Base-by-base conservation (phyloP, 257 asterid species). In the Jasminum sambac region DNA sequence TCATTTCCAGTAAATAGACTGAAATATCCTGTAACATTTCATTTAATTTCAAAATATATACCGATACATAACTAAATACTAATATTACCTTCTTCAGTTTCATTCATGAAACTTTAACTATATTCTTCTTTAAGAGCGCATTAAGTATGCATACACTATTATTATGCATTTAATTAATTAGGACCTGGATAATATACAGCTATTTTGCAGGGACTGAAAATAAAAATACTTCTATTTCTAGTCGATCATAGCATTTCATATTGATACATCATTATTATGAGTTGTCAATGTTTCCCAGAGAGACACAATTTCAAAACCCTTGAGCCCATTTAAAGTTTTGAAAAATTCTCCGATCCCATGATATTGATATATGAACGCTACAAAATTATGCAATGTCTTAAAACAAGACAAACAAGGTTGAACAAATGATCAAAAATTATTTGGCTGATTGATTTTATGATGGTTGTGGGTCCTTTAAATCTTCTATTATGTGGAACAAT, bases 211-310 rank as follows among this genome's bases (percentile, higher is more conserved):
- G 68, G n/a, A 71, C 63, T 24, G 50, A 36, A 71, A 63, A 24
- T 42, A 40, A 23, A 14, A 72, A 40, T 40, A 43, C 44, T 63
- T 64, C 25, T 72, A 30, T 52, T 50, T 72, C 71, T 64, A 64
- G 71, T 36, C 66, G n/a, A n/a, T n/a, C n/a, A n/a, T n/a, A n/a
- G 64, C 24, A 64, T 71, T 65, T 63, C 57, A 43, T 71, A 25
- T 25, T 46, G 30, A 34, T 44, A 25, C 43, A 39, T 23, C 44
- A 40, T 40, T 40, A 40, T 40, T 46, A 70, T n/a, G n/a, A n/a
- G n/a, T n/a, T n/a, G n/a, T n/a, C n/a, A 19, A 55, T 65, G 61
- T 21, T 36, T 25, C 26, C 12, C 26, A 52, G 1, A 52, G 10
- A 55, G 61, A 55, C 30, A 55, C 17, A 21, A 19, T 55, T 55